These are phyloP conservation scores for Wallemia hederae DNA, from an alignment of 1,284 basidiomycete genomes.

Conservation along the genomic window DNA sequence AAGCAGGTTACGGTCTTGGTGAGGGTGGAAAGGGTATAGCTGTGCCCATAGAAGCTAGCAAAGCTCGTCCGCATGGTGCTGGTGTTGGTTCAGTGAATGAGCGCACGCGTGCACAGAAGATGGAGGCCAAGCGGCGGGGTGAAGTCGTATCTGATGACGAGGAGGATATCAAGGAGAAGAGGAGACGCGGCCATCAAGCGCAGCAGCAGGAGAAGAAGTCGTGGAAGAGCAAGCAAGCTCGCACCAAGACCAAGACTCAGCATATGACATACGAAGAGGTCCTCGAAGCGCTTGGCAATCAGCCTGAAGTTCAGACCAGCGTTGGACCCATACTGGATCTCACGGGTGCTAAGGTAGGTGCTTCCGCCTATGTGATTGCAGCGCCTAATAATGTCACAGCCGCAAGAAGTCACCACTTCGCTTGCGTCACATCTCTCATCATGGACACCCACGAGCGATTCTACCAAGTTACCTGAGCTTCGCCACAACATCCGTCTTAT, in stretches of 20 bases:
- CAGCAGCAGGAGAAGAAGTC: slow-evolving; percentile 5
- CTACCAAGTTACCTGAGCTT: slow-evolving; percentile 69
- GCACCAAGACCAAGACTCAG: slow-evolving; percentile 55
- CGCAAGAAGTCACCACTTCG: neutral
- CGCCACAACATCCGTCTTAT: slow-evolving; percentile 79
- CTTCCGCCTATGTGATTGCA: slow-evolving; percentile 34
- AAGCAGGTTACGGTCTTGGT: slow-evolving; percentile 52
- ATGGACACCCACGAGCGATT: slow-evolving; percentile 59
- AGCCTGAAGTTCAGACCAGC: slow-evolving; percentile 21
- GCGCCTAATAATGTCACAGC: neutral
- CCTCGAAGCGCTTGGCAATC: slow-evolving; percentile 45
- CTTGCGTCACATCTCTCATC: slow-evolving; percentile 21
- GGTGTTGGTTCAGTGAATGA: slow-evolving; percentile 67
- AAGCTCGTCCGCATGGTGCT: slow-evolving; percentile 42
- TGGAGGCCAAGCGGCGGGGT: slow-evolving; percentile 38
- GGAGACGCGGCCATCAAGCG: slow-evolving; percentile 6
- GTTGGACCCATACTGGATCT: slow-evolving; percentile 74
- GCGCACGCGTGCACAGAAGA: slow-evolving; percentile 57
- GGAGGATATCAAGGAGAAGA: slow-evolving; percentile 29
- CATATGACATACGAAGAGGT: slow-evolving; percentile 92
- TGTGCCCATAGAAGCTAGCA: slow-evolving; percentile 46
- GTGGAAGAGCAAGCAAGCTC: slow-evolving; percentile 24
- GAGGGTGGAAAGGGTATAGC: slow-evolving; percentile 51
- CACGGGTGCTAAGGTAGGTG: slow-evolving; percentile 56
- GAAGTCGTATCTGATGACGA: slow-evolving; percentile 47